phyloP scores from a whole-genome alignment of 2,329 filamentous ascomycete species.

The Monilinia polystroma region DNA sequence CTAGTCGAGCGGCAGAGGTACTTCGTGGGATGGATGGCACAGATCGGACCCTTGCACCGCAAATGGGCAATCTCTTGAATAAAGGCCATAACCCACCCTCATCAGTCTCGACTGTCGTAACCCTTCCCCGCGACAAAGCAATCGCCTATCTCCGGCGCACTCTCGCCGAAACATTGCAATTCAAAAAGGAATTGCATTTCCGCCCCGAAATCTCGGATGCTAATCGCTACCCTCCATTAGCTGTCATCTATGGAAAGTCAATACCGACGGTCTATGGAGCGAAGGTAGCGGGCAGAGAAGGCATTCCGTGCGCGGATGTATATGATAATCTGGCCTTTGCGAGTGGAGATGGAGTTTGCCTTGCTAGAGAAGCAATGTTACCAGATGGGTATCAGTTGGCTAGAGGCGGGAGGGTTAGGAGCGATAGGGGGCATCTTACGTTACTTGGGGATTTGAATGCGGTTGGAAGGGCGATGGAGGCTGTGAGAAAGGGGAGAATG shows the following conservation, averaged over 20 bases:
- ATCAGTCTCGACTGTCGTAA: slow-evolving; percentile 39
- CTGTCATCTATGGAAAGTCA: slow-evolving; percentile 82
- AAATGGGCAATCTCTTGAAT: slow-evolving; percentile 35
- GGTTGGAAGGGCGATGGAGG: slow-evolving; percentile 71
- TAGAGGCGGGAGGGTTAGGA: slow-evolving; percentile 71
- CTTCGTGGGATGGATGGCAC: slow-evolving; percentile 34
- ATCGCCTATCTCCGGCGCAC: slow-evolving; percentile 72
- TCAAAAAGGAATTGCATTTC: slow-evolving; percentile 73
- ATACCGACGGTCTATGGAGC: slow-evolving; percentile 84
- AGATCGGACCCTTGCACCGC: slow-evolving; percentile 36
- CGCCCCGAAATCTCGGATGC: slow-evolving; percentile 54
- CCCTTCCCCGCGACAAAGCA: slow-evolving; percentile 39
- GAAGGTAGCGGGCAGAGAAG: slow-evolving; percentile 68
- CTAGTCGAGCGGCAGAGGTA: slow-evolving; percentile 34
- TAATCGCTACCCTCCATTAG: slow-evolving; percentile 80
- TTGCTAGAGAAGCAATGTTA: slow-evolving; percentile 82
- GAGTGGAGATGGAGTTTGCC: slow-evolving; percentile 83
- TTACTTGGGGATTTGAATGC: slow-evolving; percentile 81
- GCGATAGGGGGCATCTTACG: slow-evolving; percentile 83
- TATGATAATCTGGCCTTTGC: slow-evolving; percentile 88
- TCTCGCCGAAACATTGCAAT: slow-evolving; percentile 67
- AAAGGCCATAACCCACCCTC: slow-evolving; percentile 34
- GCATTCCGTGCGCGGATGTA: slow-evolving; percentile 71
- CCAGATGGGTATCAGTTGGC: slow-evolving; percentile 76
- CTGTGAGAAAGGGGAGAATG: slow-evolving; percentile 63